phyloP scores from a whole-genome alignment of 192 early-diverging fungal genomes.

The Coemansia sp. region DNA sequence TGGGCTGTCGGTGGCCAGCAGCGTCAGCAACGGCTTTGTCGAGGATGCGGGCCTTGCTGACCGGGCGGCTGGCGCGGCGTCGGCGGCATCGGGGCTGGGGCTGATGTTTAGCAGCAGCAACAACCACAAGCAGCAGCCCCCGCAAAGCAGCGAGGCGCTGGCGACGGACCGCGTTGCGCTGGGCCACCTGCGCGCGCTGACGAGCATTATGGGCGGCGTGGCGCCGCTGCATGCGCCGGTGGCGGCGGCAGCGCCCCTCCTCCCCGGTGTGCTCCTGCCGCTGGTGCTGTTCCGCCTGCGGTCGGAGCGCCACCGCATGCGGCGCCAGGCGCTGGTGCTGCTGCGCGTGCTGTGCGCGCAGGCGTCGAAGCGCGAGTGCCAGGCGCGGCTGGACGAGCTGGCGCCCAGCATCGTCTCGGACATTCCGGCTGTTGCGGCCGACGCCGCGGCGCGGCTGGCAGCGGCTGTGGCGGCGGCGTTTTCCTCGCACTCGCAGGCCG shows the following conservation, averaged over 20 bases:
- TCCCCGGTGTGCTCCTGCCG: constrained; percentile 22
- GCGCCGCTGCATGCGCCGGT: neutral
- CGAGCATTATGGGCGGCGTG: constrained; percentile 11
- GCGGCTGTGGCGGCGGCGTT: constrained; percentile 32
- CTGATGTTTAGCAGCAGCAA: constrained; percentile 28
- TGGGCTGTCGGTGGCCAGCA: constrained; percentile 30
- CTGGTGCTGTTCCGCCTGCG: constrained; percentile 42
- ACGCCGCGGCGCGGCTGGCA: constrained; percentile 19
- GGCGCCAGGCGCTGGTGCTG: constrained; percentile 45
- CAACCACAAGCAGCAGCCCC: too few species aligned
- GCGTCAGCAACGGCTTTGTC: constrained; percentile 26
- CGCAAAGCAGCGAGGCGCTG: constrained; percentile 7
- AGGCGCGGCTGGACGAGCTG: constrained; percentile 32
- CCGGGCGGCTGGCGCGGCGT: neutral
- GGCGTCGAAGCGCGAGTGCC: constrained; percentile 12
- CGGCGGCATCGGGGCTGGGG: constrained; percentile 27
- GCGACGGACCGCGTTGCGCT: constrained; percentile 32
- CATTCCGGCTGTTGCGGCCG: constrained; percentile 38
- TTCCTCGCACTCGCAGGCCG: constrained; percentile 17
- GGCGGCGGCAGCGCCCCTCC: constrained; percentile 12
- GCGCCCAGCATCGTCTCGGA: constrained; percentile 48
- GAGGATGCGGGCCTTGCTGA: neutral
- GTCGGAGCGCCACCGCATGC: constrained; percentile 24
- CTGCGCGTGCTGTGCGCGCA: constrained; percentile 38
- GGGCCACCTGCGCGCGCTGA: constrained; percentile 38